Conservation (phyloP, 176 grass and related monocot species). For the Juncus effusus region DNA sequence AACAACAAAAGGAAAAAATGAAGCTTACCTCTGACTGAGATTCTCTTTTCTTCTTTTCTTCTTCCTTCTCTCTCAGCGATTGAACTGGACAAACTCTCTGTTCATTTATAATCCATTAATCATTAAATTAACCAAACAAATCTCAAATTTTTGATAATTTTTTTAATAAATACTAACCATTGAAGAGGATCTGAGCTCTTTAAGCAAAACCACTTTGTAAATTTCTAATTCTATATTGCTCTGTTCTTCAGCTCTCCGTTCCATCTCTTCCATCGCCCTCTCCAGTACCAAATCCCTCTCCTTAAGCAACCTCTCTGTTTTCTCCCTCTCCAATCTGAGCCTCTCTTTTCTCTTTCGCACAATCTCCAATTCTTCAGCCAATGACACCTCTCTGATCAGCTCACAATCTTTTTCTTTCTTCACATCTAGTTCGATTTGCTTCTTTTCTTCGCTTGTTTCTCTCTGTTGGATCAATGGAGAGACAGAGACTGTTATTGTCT, state of each 20-base stretch:
- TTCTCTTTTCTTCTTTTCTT: constrained; percentile 34
- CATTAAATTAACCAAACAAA: constrained; percentile 4
- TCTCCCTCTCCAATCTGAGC: constrained; percentile 30
- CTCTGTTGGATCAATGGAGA: not conserved
- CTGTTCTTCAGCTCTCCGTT: constrained; percentile 34
- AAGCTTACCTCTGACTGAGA: constrained; percentile 29
- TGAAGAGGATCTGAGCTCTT: constrained; percentile 20
- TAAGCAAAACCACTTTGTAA: constrained; percentile 22
- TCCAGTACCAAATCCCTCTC: constrained; percentile 33
- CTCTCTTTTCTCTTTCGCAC: constrained; percentile 26
- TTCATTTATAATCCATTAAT: not conserved
- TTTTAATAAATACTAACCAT: constrained; percentile 25
- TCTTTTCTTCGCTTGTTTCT: constrained; percentile 10
- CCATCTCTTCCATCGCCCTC: constrained; percentile 30
- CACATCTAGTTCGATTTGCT: not conserved
- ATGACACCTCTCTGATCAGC: constrained; percentile 23
- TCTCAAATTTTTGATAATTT: not conserved
- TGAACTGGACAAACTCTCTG: constrained; percentile 30
- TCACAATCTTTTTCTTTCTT: not conserved
- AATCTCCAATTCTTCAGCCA: constrained; percentile 32
- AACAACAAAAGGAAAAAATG: not conserved
- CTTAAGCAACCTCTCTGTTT: constrained; percentile 22
- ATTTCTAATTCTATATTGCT: constrained; percentile 27
- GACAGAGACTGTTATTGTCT: not conserved
- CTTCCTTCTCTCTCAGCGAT: constrained; percentile 25